Evolutionary conservation across 1,139 yeast species (phyloP).

Genomic region (Sugiyamaella xylanicola): DNA sequence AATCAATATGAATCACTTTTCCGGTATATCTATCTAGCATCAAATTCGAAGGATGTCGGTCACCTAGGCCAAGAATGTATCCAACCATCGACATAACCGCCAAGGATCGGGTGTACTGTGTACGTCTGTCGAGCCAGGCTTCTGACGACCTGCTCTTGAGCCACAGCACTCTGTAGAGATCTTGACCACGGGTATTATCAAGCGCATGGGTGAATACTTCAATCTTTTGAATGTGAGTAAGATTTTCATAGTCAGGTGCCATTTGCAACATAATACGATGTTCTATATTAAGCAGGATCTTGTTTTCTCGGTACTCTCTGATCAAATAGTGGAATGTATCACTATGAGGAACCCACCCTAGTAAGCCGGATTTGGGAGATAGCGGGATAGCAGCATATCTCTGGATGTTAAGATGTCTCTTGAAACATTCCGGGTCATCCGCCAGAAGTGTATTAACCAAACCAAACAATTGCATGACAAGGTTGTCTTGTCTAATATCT

Average conservation of each 20-base stretch:
- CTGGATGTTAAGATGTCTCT: conserved; percentile 91
- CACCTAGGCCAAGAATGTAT: conserved; percentile 93
- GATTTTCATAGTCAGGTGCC: conserved; percentile 96
- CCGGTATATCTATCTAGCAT: conserved; percentile 95
- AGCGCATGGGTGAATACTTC: conserved; percentile 96
- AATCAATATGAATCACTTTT: conserved; percentile 94
- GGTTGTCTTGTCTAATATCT: conserved; percentile 94
- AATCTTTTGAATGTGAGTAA: conserved; percentile 86
- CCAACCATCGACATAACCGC: conserved; percentile 99
- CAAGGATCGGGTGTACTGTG: conserved; percentile 90
- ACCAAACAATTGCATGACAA: conserved; percentile 97
- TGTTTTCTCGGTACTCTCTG: conserved; percentile 89
- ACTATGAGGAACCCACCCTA: conserved; percentile 97
- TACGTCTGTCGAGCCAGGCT: conserved; percentile 96
- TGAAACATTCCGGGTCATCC: conserved; percentile 94
- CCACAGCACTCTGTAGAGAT: conserved; percentile 94
- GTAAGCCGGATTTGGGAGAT: conserved; percentile 93
- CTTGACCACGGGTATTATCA: conserved; percentile 96
- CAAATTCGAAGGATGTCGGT: conserved; percentile 94
- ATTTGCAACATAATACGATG: conserved; percentile 95
- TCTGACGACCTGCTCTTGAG: conserved; percentile 93
- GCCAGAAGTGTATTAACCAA: conserved; percentile 86
- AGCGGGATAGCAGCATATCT: conserved; percentile 91
- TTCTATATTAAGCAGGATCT: conserved; percentile 86
- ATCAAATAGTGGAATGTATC: conserved; percentile 95